Base-by-base conservation (phyloP, 148 eudicot species). In the Rhododendron molle region DNA sequence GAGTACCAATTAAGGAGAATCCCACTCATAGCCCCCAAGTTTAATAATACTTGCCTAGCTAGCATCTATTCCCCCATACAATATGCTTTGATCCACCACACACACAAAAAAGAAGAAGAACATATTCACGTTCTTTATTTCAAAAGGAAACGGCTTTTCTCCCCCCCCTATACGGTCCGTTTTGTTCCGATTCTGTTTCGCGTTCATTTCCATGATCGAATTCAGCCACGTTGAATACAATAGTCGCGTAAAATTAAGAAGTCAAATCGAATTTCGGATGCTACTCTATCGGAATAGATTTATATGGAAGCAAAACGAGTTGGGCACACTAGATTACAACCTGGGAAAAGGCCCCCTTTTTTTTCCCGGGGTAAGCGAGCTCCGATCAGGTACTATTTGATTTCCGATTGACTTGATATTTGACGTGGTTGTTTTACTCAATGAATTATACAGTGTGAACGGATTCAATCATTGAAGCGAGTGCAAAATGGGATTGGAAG, bases 41-140 rank as follows among this genome's bases (percentile, higher is more conserved):
- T 32, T 54, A 54, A 71, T 71, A 32, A 71, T 71, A 32, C 76
- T 30, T 71, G 76, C 76, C 76, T 30, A 71, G 85, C 76, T 30
- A 71, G 85, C 20, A 81, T 81, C 52, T 72, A 81, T 86, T 85
- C 84, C 58, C 40, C 49, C 78, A 9, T 14, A 56, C 54, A 23
- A 23, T 58, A 71, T 62, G 20, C 26, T 21, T 14, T 23, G 6
- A 49, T 85, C 79, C 87, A 85, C 84, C 44, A 72, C 23, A 5
- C 23, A 5, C 5, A 40, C 30, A 49, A 15, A 46, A 16, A 54
- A 18, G 34, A 54, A 54, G 7, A 67, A 40, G 88, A 79, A 83
- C 60, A 78, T 23, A 78, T 77, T 83, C 88, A 87, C 30, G 79
- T 83, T 87, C 88, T 62, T 11, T 49, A 30, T 21, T 13, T 3